Evolutionary conservation across 495 filamentous ascomycete genomes (phyloP), one percentile per base, ranked within the genome.

Genomic region (Tricharina praecox): DNA sequence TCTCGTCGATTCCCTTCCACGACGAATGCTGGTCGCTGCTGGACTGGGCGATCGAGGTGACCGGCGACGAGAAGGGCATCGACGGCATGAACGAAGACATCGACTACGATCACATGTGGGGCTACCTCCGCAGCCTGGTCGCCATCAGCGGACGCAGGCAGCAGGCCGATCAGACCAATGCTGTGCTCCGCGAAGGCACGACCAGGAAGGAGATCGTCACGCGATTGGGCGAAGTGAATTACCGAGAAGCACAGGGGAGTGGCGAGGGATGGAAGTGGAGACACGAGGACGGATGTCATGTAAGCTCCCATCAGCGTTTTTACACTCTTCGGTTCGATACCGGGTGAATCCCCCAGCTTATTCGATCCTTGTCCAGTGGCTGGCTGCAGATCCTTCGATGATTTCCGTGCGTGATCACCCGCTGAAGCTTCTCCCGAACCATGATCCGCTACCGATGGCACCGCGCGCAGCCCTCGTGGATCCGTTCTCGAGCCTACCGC

Each of bases 21-120:
- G 61, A 62, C 9, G 61, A 63, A 33, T 63, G 61, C 40, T 63
- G 62, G 61, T 49, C 58, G 15, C 44, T 63, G 9, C 34, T 63
- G n/a, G 52, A 57, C 30, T 47, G 58, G 23, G 61, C 61, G 3
- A 55, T 63, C 35, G 62, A 58, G 15, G 61, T 54, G 23, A 50
- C 58, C 4, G 52, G 54, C 16, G 49, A 55, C 32, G 61, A 57
- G 28, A 41, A 55, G 36, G 54, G 59, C 1, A 23, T 63, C 9
- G 3, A 35, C 1, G 8, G 21, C 11, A 52, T 53, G 51, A 51
- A 58, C 16, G 58, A 61, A 23, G 28, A 15, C 21, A 21, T 62
- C 15, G 18, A 45, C 25, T 40, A 28, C 21, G 53, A 59, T 26
- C 45, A 51, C 21, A 34, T 63, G n/a, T 63, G 61, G 61, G 36